phyloP scores from a whole-genome alignment of 2,329 filamentous ascomycete genomes.

The Colletotrichum truncatum region DNA sequence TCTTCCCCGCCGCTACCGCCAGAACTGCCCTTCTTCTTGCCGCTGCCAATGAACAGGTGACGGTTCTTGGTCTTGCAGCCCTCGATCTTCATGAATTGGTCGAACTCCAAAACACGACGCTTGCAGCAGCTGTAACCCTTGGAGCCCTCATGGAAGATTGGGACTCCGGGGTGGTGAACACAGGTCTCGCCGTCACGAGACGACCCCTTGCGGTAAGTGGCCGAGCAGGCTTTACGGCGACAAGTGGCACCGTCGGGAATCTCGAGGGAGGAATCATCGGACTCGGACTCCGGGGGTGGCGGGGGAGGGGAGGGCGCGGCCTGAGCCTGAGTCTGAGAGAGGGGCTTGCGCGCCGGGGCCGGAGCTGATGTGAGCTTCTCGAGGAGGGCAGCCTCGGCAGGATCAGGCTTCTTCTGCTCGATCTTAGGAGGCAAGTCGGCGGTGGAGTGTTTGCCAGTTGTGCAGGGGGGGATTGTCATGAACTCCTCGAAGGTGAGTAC shows the following conservation, averaged over 20 bases:
- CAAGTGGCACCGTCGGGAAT: constrained; percentile 81
- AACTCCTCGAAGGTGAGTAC: constrained; percentile 99
- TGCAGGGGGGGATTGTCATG: constrained; percentile 90
- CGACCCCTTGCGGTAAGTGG: constrained; percentile 68
- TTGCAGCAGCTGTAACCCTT: constrained; percentile 99
- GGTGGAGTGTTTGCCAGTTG: constrained; percentile 89
- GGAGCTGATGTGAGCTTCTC: constrained; percentile 54
- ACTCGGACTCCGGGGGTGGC: constrained; percentile 80
- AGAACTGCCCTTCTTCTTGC: constrained; percentile 69
- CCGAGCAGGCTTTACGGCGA: constrained; percentile 79
- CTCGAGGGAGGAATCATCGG: constrained; percentile 80
- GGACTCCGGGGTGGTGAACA: constrained; percentile 86
- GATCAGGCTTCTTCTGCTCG: constrained; percentile 61
- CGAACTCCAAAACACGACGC: constrained; percentile 92
- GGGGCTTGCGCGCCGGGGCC: constrained; percentile 49
- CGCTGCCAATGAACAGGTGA: constrained; percentile 87
- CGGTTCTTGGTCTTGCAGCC: constrained; percentile 85
- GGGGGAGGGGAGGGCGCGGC: constrained; percentile 62
- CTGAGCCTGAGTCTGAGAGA: constrained; percentile 46
- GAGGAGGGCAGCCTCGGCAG: constrained; percentile 39
- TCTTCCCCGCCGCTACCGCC: constrained; percentile 68
- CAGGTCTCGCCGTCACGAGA: constrained; percentile 79
- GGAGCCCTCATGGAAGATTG: constrained; percentile 97
- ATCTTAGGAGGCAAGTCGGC: constrained; percentile 75
- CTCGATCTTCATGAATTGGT: constrained; percentile 96